A percentile compares a stretch with the other conserved stretches of the same genome.
Evolutionary conservation across 768 basidiomycete genomes (phyloP).

Genomic region (Astraeus odoratus): DNA sequence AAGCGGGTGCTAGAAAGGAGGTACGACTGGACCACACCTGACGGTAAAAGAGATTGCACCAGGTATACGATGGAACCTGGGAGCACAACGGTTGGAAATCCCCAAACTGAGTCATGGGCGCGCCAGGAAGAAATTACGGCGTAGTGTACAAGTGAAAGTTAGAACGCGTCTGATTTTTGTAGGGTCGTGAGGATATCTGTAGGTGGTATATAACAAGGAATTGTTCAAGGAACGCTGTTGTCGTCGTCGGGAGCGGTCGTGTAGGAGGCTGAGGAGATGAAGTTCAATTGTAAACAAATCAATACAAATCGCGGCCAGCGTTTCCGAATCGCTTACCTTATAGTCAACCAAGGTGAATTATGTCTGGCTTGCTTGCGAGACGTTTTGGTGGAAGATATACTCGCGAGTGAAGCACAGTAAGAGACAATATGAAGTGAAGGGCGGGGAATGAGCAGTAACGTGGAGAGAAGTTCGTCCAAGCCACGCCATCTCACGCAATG

Average conservation of each 20-base stretch:
- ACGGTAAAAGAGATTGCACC: conserved; percentile 93
- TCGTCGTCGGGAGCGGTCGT: conserved; percentile 11
- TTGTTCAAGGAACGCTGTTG: conserved; percentile 14
- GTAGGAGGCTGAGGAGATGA: conserved; percentile 18
- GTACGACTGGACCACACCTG: conserved; percentile 46
- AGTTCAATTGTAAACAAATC: conserved; percentile 25
- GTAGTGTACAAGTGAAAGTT: background rate
- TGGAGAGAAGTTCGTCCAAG: too few species aligned
- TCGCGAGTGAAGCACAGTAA: too few species aligned
- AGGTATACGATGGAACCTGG: conserved; percentile 71
- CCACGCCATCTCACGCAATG: too few species aligned
- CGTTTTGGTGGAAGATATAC: too few species aligned
- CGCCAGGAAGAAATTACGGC: background rate
- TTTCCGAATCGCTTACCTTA: conserved; percentile 16
- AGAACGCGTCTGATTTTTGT: conserved; percentile 4
- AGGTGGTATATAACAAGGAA: conserved; percentile 12
- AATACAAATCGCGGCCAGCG: conserved; percentile 22
- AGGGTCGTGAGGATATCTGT: conserved; percentile 9
- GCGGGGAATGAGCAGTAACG: background rate
- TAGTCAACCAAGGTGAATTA: background rate
- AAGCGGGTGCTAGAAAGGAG: conserved; percentile 4
- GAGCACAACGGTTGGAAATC: conserved; percentile 66
- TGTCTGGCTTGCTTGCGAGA: too few species aligned
- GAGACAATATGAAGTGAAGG: too few species aligned
- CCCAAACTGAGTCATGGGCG: conserved; percentile 56